Evolutionary conservation across 352 stramenopile genomes (phyloP), one percentile per base, ranked within the genome.

Genomic region (Phytophthora aleatoria): DNA sequence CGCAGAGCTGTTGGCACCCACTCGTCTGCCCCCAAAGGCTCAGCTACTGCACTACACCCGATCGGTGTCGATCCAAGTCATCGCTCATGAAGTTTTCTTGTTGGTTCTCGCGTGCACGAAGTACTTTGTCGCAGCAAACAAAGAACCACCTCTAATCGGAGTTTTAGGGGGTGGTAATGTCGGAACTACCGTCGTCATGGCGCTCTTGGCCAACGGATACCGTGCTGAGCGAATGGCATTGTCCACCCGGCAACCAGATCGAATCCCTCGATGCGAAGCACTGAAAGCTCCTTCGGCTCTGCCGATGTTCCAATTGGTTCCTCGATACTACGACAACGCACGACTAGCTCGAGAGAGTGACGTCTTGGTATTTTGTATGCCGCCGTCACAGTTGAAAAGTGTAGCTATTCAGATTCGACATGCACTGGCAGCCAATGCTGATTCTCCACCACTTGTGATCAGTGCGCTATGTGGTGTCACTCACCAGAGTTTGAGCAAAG

Each of bases 401-500:
- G 79, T 92, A 26, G 60, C 67, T 24, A 87, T 91, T 47, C 84
- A 92, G 59, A 78, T 90, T 71, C 82, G 81, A 44, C 81, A 86
- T 36, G 66, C 75, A 13, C 54, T 91, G 15, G 57, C 71, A 9
- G 55, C 67, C 12, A 66, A 45, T 13, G 53, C 64, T 16, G 48
- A 77, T 1, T 30, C 50, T 0, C 57, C 74, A 13, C 67, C 64
- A 27, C 50, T 88, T 3, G 63, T 89, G 13, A 43, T 89, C 36
- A 89, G 79, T 50, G 47, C 62, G 10, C 50, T 91, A 15, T 83
- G 80, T 30, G 82, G 79, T 24, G 68, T 73, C 3, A 69, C 69
- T 2, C 26, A 61, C 5, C 72, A 87, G 33, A 74, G 50, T 44
- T 50, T 91, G 43, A 71, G 52, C n/a, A 90, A 90, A 55, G 49